A percentile compares a stretch with the other conserved stretches of the same genome.
These are phyloP conservation scores for Trichoderma sp. DNA, from an alignment of 2,329 filamentous ascomycete genomes.

Conservation along the genomic window DNA sequence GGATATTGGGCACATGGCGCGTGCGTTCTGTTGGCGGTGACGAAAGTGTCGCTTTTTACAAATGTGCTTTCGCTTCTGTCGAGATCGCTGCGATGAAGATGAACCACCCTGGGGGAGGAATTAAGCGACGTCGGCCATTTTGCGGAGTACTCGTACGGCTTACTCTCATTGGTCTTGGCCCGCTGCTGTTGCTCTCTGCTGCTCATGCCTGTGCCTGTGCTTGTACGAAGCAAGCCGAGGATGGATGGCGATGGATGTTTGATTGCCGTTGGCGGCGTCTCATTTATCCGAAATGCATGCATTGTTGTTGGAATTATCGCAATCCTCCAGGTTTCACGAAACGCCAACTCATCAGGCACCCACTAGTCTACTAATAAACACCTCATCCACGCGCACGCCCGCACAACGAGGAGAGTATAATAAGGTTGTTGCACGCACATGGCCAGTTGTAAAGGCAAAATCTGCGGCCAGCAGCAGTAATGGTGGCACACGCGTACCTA, in stretches of 20 bases:
- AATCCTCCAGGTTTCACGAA: not conserved
- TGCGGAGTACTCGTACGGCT: not conserved
- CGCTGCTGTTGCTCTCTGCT: not conserved
- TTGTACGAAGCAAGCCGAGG: not conserved
- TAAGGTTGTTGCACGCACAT: not conserved
- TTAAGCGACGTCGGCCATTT: slow-evolving; percentile 17
- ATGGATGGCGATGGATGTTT: not conserved
- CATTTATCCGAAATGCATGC: not conserved
- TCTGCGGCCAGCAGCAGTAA: not conserved
- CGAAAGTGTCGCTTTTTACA: not conserved
- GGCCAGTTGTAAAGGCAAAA: not conserved
- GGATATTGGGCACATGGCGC: not conserved
- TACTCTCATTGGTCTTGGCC: not conserved
- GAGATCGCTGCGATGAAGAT: slow-evolving; percentile 6
- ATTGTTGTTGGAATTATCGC: not conserved
- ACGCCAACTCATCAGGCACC: not conserved
- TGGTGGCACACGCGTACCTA: not conserved
- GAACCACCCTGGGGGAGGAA: not conserved
- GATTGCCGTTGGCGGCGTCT: not conserved
- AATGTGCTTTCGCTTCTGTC: not conserved
- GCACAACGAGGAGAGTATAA: not conserved
- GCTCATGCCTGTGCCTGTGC: not conserved
- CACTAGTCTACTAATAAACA: not conserved
- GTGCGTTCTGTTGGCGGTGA: slow-evolving; percentile 3
- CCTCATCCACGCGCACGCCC: not conserved